A percentile compares a stretch with the other conserved stretches of the same genome.
These are phyloP conservation scores for Jaapia argillacea DNA, from an alignment of 768 basidiomycete species.

Conservation along the genomic window DNA sequence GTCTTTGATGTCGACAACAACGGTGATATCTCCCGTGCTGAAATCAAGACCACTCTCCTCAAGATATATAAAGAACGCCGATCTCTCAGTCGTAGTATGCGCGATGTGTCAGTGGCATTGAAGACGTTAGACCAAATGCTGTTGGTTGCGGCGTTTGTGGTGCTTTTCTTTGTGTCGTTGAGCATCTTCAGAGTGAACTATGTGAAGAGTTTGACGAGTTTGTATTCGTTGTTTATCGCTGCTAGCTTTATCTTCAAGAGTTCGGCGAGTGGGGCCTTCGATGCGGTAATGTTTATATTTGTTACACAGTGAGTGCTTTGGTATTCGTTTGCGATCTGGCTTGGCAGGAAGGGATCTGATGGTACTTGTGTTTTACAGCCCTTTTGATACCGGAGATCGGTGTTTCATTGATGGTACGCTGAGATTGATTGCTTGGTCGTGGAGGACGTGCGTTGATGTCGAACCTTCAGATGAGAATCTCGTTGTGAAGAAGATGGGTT, in stretches of 20 bases:
- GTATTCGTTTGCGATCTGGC: neutral
- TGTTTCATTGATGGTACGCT: slow-evolving; percentile 56
- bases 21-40: slow-evolving; percentile 65
- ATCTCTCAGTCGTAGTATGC: slow-evolving; percentile 66
- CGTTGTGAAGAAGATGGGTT: slow-evolving; percentile 70
- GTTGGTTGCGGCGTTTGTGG: slow-evolving; percentile 48
- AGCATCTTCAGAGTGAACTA: slow-evolving; percentile 64
- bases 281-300: slow-evolving; percentile 75
- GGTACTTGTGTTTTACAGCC: slow-evolving; percentile 28
- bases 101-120: slow-evolving; percentile 61
- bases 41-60: slow-evolving; percentile 60
- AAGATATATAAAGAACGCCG: slow-evolving; percentile 74
- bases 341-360: slow-evolving; percentile 1
- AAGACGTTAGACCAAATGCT: slow-evolving; percentile 54
- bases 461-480: slow-evolving; percentile 44
- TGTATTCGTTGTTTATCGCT: slow-evolving; percentile 65
- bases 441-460: neutral
- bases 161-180: slow-evolving; percentile 66
- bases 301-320: slow-evolving; percentile 61
- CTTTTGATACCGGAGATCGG: slow-evolving; percentile 78
- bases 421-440: neutral
- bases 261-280: slow-evolving; percentile 62
- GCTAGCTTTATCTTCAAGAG: slow-evolving; percentile 77
- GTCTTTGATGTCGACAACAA: slow-evolving; percentile 72
- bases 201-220: slow-evolving; percentile 54